phyloP scores from a whole-genome alignment of 2,329 filamentous ascomycete genomes.

The Arthrobotrys musiformis region DNA sequence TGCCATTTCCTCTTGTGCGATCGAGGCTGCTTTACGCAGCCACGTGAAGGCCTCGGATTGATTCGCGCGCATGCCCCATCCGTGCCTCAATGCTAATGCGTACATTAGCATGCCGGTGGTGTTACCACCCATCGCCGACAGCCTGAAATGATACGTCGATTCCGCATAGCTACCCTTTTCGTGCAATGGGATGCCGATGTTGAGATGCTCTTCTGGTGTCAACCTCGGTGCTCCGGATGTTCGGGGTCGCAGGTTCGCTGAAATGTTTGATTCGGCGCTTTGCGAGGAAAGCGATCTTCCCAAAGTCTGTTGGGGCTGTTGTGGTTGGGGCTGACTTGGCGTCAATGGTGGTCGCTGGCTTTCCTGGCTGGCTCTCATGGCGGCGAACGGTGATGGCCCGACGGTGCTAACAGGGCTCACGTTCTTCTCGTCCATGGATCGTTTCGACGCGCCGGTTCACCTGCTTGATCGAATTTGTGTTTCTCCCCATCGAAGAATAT shows the following conservation, averaged over 20 bases:
- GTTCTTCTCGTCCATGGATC: conserved; percentile 25
- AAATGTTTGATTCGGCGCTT: conserved; percentile 30
- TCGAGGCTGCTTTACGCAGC: conserved; percentile 90
- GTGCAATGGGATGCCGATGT: conserved; percentile 89
- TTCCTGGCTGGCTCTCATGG: conserved; percentile 45
- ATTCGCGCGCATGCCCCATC: conserved; percentile 96
- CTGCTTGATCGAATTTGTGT: conserved; percentile 35
- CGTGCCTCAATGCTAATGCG: conserved; percentile 91
- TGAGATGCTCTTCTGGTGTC: conserved; percentile 80
- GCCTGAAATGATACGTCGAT: conserved; percentile 93
- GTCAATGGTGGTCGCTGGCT: conserved; percentile 36
- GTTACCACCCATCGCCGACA: conserved; percentile 84
- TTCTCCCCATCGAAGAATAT: conserved; percentile 49
- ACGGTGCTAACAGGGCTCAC: conserved; percentile 18
- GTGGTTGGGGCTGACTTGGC: conserved; percentile 3
- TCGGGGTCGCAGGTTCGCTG: conserved; percentile 20
- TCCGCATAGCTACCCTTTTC: conserved; percentile 88
- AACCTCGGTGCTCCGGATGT: conserved; percentile 40
- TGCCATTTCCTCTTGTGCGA: conserved; percentile 81
- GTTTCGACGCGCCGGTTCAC: neutral
- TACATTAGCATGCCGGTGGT: conserved; percentile 97
- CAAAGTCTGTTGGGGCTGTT: conserved; percentile 9
- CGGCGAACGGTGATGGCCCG: conserved; percentile 37
- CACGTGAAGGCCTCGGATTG: conserved; percentile 89
- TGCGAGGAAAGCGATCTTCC: conserved; percentile 36